A percentile compares a stretch with the other conserved stretches of the same genome.
Evolutionary conservation across 2,329 filamentous ascomycete species (phyloP).

Genomic region (Aspergillus sclerotialis): DNA sequence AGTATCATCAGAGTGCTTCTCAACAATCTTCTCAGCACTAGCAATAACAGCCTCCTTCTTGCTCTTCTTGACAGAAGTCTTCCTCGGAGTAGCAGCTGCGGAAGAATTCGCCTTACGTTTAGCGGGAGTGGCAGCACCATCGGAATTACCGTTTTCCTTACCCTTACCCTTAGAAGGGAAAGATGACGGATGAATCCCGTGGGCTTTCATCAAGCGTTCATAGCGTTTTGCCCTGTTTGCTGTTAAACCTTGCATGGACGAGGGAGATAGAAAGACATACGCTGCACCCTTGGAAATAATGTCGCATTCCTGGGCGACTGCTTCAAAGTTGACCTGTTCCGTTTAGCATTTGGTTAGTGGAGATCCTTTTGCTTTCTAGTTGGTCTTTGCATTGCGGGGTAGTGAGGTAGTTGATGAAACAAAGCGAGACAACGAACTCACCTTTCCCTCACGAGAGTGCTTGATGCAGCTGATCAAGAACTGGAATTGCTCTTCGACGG

Average conservation of each 20-base stretch:
- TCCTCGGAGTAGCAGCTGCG: slow-evolving; percentile 1
- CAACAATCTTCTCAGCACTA: slow-evolving; percentile 6
- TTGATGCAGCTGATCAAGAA: slow-evolving; percentile 63
- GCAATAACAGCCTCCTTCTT: slow-evolving; percentile 6
- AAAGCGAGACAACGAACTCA: slow-evolving; percentile 29
- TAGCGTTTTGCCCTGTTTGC: slow-evolving; percentile 61
- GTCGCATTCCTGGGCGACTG: slow-evolving; percentile 57
- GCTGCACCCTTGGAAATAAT: slow-evolving; percentile 62
- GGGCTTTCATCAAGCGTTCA: slow-evolving; percentile 57
- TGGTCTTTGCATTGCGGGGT: too few species aligned
- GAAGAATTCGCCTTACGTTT: slow-evolving; percentile 10
- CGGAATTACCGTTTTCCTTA: slow-evolving; percentile 3
- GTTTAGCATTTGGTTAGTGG: neutral
- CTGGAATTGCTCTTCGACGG: slow-evolving; percentile 53
- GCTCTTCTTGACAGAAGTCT: slow-evolving; percentile 11
- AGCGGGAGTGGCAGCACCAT: slow-evolving; percentile 1
- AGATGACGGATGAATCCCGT: slow-evolving; percentile 39
- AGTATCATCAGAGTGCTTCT: neutral
- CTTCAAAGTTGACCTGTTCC: slow-evolving; percentile 55
- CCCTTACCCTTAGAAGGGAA: neutral
- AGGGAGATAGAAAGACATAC: slow-evolving; percentile 46
- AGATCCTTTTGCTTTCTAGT: neutral
- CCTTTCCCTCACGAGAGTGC: slow-evolving; percentile 54
- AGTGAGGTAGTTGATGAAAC: too few species aligned
- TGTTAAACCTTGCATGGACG: too few species aligned